These are phyloP conservation scores for Monosporascus ibericus DNA, from an alignment of 2,329 filamentous ascomycete species.

Conservation along the genomic window DNA sequence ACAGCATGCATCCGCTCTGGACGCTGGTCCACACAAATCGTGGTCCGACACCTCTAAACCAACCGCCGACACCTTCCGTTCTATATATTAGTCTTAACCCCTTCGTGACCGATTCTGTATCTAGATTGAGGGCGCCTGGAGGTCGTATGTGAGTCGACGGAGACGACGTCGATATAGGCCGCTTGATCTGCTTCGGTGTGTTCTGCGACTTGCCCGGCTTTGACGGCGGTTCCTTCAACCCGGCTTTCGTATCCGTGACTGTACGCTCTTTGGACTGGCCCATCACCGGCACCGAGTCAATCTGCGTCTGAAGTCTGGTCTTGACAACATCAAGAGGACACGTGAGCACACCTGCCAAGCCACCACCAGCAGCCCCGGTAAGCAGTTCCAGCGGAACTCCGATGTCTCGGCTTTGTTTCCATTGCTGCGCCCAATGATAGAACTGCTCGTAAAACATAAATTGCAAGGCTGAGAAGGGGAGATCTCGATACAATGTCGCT, in stretches of 20 bases:
- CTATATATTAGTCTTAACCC: constrained; percentile 84
- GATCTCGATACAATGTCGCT: constrained; percentile 86
- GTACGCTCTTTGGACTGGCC: constrained; percentile 19
- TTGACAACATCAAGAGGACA: constrained; percentile 97
- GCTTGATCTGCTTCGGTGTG: constrained; percentile 46
- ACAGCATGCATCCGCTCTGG: constrained; percentile 93
- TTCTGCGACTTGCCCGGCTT: constrained; percentile 23
- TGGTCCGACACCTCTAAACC: constrained; percentile 92
- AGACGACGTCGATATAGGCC: constrained; percentile 82
- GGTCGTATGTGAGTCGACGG: constrained; percentile 76
- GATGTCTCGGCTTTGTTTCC: constrained; percentile 75
- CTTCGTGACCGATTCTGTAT: constrained; percentile 83
- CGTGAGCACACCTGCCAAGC: constrained; percentile 87
- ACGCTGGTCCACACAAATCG: constrained; percentile 95
- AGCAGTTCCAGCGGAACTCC: constrained; percentile 79
- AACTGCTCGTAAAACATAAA: constrained; percentile 99
- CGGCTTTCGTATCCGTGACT: constrained; percentile 17
- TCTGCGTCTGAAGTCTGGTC: constrained; percentile 90
- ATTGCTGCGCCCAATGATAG: constrained; percentile 71
- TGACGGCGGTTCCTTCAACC: constrained; percentile 13
- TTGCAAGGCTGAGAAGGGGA: constrained; percentile 92
- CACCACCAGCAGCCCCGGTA: constrained; percentile 84
- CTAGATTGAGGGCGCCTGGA: constrained; percentile 71
- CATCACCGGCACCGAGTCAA: constrained; percentile 37
- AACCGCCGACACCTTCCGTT: constrained; percentile 80